Base-by-base conservation (phyloP, 2,329 filamentous ascomycete species). In the Aspergillus sp. region DNA sequence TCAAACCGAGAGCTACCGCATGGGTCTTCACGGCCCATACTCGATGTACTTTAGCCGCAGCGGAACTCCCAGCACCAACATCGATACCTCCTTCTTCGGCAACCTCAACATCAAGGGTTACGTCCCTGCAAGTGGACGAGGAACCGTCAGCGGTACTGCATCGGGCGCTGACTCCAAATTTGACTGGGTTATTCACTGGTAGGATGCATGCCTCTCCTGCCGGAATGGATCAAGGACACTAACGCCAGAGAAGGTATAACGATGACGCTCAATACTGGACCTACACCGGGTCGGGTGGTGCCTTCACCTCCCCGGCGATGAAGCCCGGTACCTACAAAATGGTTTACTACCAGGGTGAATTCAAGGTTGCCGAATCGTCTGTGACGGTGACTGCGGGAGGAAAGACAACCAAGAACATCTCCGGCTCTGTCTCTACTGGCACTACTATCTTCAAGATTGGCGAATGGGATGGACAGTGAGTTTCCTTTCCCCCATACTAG, bases 251-350 rank as follows among this genome's bases (percentile, higher is more conserved):
- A 22, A 70, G 67, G 69, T 85, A 83, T 74, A 89, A 89, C 71
- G 70, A 70, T 31, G 77, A 77, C 6, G 84, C 85, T 0, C 87
- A 90, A 68, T 90, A 89, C 78, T 90, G 87, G 87, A 75, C 81
- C 6, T 84, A 84, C 59, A 82, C 85, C 20, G 78, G 78, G 9
- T 80, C 80, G 22, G 77, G 73, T 49, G 86, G 86, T 10, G 77
- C 77, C 12, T 90, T 87, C 73, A 87, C 81, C 2, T 88, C 86
- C 0, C 87, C 87, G 0, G 76, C 81, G 57, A 89, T 90, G 87
- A 87, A 86, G 67, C 84, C 86, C 0, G 87, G 87, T 31, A 87
- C 84, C 0, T 89, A 89, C 74, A 88, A 84, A n/a, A 87, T 88
- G 81, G 82, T 87, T 4, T 80, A 89, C 42, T 87, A 87, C 73